These are phyloP conservation scores for Cercophora sp. DNA, from an alignment of 495 filamentous ascomycete genomes.

Conservation along the genomic window DNA sequence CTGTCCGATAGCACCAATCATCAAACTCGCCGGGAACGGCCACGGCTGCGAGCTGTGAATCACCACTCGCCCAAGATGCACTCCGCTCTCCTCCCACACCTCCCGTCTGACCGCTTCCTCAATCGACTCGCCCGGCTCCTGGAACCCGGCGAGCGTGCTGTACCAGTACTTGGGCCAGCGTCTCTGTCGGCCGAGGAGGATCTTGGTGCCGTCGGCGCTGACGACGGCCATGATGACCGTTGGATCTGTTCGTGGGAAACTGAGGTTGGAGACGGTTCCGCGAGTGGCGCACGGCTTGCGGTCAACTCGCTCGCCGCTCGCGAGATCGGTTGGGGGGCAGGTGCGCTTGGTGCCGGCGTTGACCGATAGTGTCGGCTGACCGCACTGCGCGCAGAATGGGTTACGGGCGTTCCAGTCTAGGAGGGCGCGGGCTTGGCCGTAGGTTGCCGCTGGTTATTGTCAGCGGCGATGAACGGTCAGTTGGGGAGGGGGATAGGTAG, in stretches of 20 bases:
- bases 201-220: constrained; percentile 63
- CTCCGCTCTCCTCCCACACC: constrained; percentile 93
- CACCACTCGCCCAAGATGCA: constrained; percentile 78
- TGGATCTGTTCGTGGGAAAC: constrained; percentile 91
- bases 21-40: constrained; percentile 68
- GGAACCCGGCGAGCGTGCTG: constrained; percentile 87
- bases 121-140: constrained; percentile 89
- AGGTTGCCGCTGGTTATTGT: constrained; percentile 67
- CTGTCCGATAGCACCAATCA: constrained; percentile 93
- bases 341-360: constrained; percentile 88
- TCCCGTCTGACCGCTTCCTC: constrained; percentile 94
- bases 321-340: constrained; percentile 75
- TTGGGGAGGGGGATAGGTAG: not conserved
- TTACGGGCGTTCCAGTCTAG: constrained; percentile 94
- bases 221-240: constrained; percentile 94
- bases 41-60: constrained; percentile 88
- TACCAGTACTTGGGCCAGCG: constrained; percentile 84
- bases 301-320: constrained; percentile 38
- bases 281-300: constrained; percentile 73
- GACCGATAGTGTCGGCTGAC: constrained; percentile 75
- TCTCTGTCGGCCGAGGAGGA: constrained; percentile 82
- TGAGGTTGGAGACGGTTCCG: constrained; percentile 72
- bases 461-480: not conserved
- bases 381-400: constrained; percentile 86
- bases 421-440: constrained; percentile 84